Conservation (phyloP, 345 rosid genomes). For the Salix suchowensis region DNA sequence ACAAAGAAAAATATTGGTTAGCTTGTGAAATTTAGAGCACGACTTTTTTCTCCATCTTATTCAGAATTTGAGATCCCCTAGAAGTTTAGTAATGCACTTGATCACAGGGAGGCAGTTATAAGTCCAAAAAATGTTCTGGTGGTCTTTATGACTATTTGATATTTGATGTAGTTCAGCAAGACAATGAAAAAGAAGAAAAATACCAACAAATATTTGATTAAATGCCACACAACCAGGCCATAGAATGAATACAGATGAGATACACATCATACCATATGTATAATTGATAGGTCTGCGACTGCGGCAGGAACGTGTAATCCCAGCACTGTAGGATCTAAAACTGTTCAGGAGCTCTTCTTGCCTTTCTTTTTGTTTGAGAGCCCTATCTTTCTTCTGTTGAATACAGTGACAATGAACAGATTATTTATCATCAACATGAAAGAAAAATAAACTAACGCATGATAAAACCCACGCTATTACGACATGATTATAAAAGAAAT, state of each 20-base stretch:
- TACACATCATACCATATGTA: conserved; percentile 56
- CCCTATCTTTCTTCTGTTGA: conserved; percentile 68
- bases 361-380: conserved; percentile 46
- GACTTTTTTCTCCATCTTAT: neutral
- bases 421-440: neutral
- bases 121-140: neutral
- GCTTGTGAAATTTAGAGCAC: no score
- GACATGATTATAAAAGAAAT: neutral
- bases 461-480: neutral
- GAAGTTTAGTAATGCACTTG: neutral
- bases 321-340: conserved; percentile 28
- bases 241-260: conserved; percentile 5
- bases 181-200: neutral
- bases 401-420: conserved; percentile 1
- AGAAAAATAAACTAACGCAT: neutral
- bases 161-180: neutral
- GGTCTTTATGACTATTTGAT: neutral
- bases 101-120: neutral
- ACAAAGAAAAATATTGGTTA: neutral
- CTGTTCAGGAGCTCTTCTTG: conserved; percentile 47
- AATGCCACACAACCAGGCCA: neutral
- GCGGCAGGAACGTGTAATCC: conserved; percentile 61
- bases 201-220: neutral
- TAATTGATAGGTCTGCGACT: conserved; percentile 51
- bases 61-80: neutral